A percentile compares a stretch with the other conserved stretches of the same genome.
phyloP scores from a whole-genome alignment of 345 rosid genomes.

The Eucalyptus coolabah region DNA sequence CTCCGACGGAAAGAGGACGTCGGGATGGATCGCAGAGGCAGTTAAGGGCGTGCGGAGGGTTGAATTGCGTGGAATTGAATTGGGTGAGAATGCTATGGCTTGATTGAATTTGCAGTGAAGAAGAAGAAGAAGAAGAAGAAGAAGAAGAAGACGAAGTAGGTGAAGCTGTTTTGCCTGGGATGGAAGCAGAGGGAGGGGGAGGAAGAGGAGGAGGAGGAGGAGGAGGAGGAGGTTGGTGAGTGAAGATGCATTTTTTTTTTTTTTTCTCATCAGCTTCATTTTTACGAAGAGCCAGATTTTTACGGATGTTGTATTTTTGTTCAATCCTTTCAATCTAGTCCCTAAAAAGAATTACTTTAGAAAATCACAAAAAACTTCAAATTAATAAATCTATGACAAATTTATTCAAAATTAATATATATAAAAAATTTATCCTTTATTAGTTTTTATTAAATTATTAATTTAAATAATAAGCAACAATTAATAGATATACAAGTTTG shows the following conservation, averaged over 20 bases:
- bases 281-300: neutral
- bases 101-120: neutral
- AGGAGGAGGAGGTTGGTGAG: neutral
- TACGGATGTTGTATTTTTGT: neutral
- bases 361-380: too few relatives aligned
- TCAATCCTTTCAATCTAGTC: neutral
- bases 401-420: too few relatives aligned
- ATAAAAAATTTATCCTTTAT: fast-evolving
- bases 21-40: neutral
- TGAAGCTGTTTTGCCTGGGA: neutral
- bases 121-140: neutral
- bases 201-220: neutral
- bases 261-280: neutral
- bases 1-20: neutral
- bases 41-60: neutral
- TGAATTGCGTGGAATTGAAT: neutral
- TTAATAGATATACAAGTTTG: too few relatives aligned
- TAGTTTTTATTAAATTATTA: fast-evolving
- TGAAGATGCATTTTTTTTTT: neutral
- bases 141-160: neutral
- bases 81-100: neutral
- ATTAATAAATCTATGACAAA: too few relatives aligned
- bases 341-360: neutral
- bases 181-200: neutral
- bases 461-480: fast-evolving